These are phyloP conservation scores for Teratosphaeria zuluensis DNA, from an alignment of 2,329 filamentous ascomycete species.

Conservation along the genomic window DNA sequence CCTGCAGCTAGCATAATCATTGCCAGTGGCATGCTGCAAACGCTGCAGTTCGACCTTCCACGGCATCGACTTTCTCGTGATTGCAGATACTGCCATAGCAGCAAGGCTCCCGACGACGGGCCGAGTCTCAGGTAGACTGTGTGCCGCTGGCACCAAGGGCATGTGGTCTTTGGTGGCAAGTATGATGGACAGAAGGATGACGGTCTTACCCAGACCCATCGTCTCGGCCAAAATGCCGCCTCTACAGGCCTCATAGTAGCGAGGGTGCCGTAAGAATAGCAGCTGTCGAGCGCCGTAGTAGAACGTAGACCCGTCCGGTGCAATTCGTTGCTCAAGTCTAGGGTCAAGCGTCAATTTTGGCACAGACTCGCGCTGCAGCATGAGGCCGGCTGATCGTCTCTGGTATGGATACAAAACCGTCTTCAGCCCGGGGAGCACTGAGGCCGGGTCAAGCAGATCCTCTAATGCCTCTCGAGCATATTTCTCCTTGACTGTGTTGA, in stretches of 20 bases:
- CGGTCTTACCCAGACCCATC: slow-evolving; percentile 75
- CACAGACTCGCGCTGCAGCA: slow-evolving; percentile 70
- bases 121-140: slow-evolving; percentile 37
- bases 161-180: slow-evolving; percentile 64
- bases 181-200: slow-evolving; percentile 67
- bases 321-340: slow-evolving; percentile 50
- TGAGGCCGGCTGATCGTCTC: slow-evolving; percentile 65
- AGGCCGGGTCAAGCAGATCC: slow-evolving; percentile 40
- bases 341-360: slow-evolving; percentile 62
- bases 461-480: slow-evolving; percentile 47
- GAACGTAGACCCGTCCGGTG: slow-evolving; percentile 54
- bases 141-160: slow-evolving; percentile 54
- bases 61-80: slow-evolving; percentile 57
- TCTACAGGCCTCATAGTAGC: slow-evolving; percentile 60
- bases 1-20: slow-evolving; percentile 44
- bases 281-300: slow-evolving; percentile 61
- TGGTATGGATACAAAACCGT: slow-evolving; percentile 71
- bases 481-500: slow-evolving; percentile 38
- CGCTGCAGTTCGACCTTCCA: slow-evolving; percentile 58
- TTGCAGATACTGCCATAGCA: slow-evolving; percentile 65
- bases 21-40: slow-evolving; percentile 37
- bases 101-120: slow-evolving; percentile 51
- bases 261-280: slow-evolving; percentile 53
- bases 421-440: slow-evolving; percentile 47
- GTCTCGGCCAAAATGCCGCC: slow-evolving; percentile 75